Conservation (phyloP, 1,284 basidiomycete species). For the Austroboletus rostrupii region DNA sequence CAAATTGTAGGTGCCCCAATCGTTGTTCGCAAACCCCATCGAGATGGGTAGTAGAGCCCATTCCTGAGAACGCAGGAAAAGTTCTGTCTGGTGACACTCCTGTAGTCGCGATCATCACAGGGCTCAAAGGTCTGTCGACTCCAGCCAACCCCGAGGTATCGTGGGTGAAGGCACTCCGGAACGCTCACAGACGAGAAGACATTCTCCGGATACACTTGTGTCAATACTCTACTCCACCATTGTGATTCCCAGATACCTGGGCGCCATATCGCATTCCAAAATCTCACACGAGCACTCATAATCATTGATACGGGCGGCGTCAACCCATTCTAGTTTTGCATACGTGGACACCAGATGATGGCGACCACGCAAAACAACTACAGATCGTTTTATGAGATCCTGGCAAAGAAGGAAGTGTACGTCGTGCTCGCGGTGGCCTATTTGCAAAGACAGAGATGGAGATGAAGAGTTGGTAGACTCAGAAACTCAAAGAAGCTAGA, state of each 20-base stretch:
- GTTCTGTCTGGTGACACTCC: constrained; percentile 22
- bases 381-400: too few relatives aligned
- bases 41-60: constrained; percentile 20
- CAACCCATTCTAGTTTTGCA: not conserved
- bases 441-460: constrained; percentile 25
- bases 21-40: constrained; percentile 21
- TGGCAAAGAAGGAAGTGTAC: not conserved
- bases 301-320: not conserved
- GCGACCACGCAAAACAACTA: too few relatives aligned
- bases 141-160: constrained; percentile 18
- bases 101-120: constrained; percentile 29
- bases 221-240: constrained; percentile 13
- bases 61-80: constrained; percentile 19
- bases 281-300: constrained; percentile 19
- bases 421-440: constrained; percentile 18
- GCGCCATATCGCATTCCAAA: constrained; percentile 17
- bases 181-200: constrained; percentile 12
- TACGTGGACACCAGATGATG: not conserved
- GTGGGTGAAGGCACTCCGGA: constrained; percentile 23
- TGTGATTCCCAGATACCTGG: constrained; percentile 18
- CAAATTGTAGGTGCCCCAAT: too few relatives aligned
- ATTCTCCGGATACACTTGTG: constrained; percentile 16
- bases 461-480: constrained; percentile 33
- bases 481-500: constrained; percentile 25
- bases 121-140: constrained; percentile 23